phyloP scores from a whole-genome alignment of 1,139 yeast genomes.

The Hyphopichia pseudoburtonii region DNA sequence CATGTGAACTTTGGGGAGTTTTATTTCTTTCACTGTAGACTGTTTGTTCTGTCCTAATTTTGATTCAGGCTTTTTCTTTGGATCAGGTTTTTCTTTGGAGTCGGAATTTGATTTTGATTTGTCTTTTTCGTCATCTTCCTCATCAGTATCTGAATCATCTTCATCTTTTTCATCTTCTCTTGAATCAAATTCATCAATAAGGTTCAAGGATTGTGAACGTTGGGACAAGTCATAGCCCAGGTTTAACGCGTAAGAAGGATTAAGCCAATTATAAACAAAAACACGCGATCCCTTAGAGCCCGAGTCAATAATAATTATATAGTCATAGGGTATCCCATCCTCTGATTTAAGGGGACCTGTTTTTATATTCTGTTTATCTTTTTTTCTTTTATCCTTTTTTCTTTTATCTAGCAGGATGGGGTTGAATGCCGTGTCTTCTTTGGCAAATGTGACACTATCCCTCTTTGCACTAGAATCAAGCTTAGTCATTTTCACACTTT shows the following conservation, averaged over 20 bases:
- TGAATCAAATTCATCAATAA: conserved; percentile 8
- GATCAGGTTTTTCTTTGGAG: background rate
- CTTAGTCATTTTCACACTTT: too few species aligned
- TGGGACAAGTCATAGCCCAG: conserved; percentile 18
- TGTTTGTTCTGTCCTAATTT: background rate
- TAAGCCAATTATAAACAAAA: conserved; percentile 68
- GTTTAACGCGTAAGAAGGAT: conserved; percentile 38
- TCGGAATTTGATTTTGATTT: background rate
- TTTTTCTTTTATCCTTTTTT: conserved; percentile 5
- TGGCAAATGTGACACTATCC: too few species aligned
- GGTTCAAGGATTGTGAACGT: conserved; percentile 8
- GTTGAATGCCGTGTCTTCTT: too few species aligned
- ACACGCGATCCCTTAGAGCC: conserved; percentile 84
- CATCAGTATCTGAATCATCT: conserved; percentile 16
- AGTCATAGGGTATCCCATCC: conserved; percentile 56
- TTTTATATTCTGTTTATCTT: conserved; percentile 7
- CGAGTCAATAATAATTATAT: conserved; percentile 74
- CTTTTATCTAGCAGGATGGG: too few species aligned
- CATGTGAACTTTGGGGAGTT: conserved; percentile 44
- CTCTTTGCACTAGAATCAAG: too few species aligned
- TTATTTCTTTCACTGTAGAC: background rate
- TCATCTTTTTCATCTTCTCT: conserved; percentile 12
- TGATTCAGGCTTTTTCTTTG: conserved; percentile 1
- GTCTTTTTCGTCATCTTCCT: conserved; percentile 14
- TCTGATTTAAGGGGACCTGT: conserved; percentile 33